These are phyloP conservation scores for Erythrobasidium yunnanense DNA, from an alignment of 768 basidiomycete genomes.

Conservation along the genomic window DNA sequence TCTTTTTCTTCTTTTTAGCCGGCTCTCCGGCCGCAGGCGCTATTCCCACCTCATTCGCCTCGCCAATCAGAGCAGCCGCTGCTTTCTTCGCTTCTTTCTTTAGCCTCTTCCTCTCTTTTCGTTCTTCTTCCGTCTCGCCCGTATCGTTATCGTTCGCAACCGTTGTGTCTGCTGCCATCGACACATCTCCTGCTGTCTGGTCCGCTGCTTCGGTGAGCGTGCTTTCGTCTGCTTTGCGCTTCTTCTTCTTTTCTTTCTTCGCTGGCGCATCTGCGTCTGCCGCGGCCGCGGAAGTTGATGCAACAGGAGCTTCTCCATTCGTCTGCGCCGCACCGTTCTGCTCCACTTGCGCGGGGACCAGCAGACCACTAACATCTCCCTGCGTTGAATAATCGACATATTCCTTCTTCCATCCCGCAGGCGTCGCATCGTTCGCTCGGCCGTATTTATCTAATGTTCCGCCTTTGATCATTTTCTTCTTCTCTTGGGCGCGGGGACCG, in stretches of 20 bases:
- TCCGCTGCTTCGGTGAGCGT: not conserved
- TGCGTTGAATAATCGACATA: constrained; percentile 68
- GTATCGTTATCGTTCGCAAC: not conserved
- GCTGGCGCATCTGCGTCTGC: not conserved
- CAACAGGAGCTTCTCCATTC: constrained; percentile 25
- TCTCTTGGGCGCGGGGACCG: constrained; percentile 83
- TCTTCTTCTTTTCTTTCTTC: constrained; percentile 41
- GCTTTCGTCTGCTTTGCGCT: constrained; percentile 74
- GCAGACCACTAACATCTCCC: constrained; percentile 34
- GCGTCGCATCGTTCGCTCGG: constrained; percentile 75
- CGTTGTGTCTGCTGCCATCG: constrained; percentile 5
- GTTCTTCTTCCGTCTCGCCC: constrained; percentile 34
- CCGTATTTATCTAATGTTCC: constrained; percentile 93
- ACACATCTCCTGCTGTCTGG: constrained; percentile 7
- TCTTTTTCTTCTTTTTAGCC: constrained; percentile 48
- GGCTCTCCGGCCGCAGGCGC: constrained; percentile 45
- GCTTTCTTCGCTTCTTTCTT: constrained; percentile 43
- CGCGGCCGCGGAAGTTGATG: constrained; percentile 19
- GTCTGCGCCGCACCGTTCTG: constrained; percentile 32
- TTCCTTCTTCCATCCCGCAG: constrained; percentile 77
- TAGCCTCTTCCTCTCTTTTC: constrained; percentile 40
- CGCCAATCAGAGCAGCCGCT: constrained; percentile 49
- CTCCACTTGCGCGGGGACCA: not conserved
- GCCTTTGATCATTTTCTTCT: constrained; percentile 98
- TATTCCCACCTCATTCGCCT: constrained; percentile 45